phyloP scores from a whole-genome alignment of 1,139 yeast species.

The Blastobotrys capitulatus region DNA sequence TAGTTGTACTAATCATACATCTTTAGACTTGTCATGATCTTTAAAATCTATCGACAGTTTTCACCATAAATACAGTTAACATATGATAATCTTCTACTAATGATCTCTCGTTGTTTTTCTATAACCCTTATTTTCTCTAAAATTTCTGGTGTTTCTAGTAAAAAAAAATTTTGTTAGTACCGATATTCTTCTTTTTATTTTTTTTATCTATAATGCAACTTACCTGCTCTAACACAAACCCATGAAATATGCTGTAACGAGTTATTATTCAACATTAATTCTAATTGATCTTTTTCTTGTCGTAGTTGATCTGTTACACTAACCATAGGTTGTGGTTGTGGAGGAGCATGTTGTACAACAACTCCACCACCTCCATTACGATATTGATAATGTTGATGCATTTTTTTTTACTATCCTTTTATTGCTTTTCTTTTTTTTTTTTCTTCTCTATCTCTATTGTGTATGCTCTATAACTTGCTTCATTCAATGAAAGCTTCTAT shows the following conservation, averaged over 20 bases:
- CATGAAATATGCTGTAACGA: slow-evolving; percentile 7
- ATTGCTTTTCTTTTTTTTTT: no score
- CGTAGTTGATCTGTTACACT: slow-evolving; percentile 4
- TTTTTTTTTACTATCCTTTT: no score
- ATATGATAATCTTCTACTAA: slow-evolving; percentile 1
- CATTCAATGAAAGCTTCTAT: no score
- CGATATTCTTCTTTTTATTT: no score
- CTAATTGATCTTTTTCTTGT: slow-evolving; percentile 6
- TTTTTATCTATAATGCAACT: no score
- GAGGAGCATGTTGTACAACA: background rate
- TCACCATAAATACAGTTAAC: slow-evolving; percentile 11
- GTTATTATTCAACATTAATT: background rate
- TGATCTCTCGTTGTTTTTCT: slow-evolving; percentile 4
- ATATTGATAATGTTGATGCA: no score
- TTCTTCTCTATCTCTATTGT: no score
- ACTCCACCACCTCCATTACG: no score
- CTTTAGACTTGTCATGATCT: no score
- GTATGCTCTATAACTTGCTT: no score
- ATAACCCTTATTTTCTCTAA: background rate
- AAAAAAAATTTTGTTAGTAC: background rate
- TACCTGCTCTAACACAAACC: slow-evolving; percentile 8
- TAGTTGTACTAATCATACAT: no score
- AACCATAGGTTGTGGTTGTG: background rate
- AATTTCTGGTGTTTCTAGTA: slow-evolving; percentile 3
- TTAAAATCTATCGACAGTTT: no score